These are phyloP conservation scores for Trametes coccinea DNA, from an alignment of 768 basidiomycete species.

Conservation along the genomic window DNA sequence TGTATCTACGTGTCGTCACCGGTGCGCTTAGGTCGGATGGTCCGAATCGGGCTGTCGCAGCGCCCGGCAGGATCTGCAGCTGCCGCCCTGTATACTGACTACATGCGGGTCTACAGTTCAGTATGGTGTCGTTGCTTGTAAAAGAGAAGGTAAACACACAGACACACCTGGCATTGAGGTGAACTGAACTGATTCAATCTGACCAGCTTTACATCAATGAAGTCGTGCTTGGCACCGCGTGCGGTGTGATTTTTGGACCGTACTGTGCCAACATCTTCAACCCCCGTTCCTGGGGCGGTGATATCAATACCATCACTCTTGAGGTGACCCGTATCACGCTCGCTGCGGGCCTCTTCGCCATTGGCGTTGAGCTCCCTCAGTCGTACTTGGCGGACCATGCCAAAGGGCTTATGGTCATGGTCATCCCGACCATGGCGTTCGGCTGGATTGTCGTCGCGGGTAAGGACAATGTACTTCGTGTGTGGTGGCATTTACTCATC, in stretches of 20 bases:
- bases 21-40: neutral
- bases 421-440: slow-evolving; percentile 83
- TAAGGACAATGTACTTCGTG: neutral
- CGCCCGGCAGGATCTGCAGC: neutral
- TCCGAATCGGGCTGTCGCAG: neutral
- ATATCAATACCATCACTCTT: slow-evolving; percentile 66
- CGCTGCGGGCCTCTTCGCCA: slow-evolving; percentile 89
- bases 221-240: slow-evolving; percentile 85
- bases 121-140: slow-evolving; percentile 77
- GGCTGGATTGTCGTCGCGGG: slow-evolving; percentile 75
- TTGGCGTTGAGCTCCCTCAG: slow-evolving; percentile 89
- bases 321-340: slow-evolving; percentile 89
- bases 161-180: neutral
- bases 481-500: neutral
- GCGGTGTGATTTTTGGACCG: slow-evolving; percentile 69
- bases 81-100: neutral
- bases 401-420: slow-evolving; percentile 65
- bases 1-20: slow-evolving; percentile 16
- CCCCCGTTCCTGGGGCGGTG: slow-evolving; percentile 70
- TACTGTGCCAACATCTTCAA: slow-evolving; percentile 70
- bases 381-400: slow-evolving; percentile 83
- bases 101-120: slow-evolving; percentile 54
- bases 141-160: slow-evolving; percentile 64
- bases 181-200: neutral
- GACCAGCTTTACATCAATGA: slow-evolving; percentile 84